phyloP scores from a whole-genome alignment of 345 rosid species.

The Salix udensis region DNA sequence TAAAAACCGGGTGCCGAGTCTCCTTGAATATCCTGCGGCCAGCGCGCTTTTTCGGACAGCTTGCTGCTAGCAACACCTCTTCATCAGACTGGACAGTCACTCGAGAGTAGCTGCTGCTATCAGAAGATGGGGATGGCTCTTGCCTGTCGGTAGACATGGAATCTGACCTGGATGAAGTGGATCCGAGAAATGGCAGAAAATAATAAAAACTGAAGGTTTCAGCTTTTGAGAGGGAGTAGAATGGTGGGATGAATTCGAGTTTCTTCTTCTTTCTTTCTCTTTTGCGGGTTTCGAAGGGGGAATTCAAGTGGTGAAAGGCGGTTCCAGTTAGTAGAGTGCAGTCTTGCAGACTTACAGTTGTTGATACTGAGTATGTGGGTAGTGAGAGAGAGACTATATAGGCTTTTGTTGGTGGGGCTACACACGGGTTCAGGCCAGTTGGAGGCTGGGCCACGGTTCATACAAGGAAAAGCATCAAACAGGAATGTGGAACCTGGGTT shows the following conservation, averaged over 20 bases:
- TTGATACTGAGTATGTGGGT: too few relatives aligned
- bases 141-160: not conserved
- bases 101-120: conserved; percentile 2
- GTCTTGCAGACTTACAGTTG: too few relatives aligned
- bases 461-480: too few relatives aligned
- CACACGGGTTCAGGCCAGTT: too few relatives aligned
- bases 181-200: conserved; percentile 6
- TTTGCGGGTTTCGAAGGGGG: not conserved
- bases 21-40: conserved; percentile 57
- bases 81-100: conserved; percentile 13
- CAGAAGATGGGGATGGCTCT: conserved; percentile 17
- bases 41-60: conserved; percentile 18
- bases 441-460: too few relatives aligned
- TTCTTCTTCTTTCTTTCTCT: too few relatives aligned
- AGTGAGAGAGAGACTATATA: too few relatives aligned
- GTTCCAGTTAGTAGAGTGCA: too few relatives aligned
- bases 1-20: conserved; percentile 70
- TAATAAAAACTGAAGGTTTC: not conserved
- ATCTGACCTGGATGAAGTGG: not conserved
- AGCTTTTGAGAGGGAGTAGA: not conserved
- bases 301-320: not conserved
- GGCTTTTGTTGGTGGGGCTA: too few relatives aligned
- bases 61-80: conserved; percentile 12
- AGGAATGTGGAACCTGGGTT: too few relatives aligned
- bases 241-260: too few relatives aligned